phyloP scores from a whole-genome alignment of 139 green algal species.

The Coccomyxa sp. region DNA sequence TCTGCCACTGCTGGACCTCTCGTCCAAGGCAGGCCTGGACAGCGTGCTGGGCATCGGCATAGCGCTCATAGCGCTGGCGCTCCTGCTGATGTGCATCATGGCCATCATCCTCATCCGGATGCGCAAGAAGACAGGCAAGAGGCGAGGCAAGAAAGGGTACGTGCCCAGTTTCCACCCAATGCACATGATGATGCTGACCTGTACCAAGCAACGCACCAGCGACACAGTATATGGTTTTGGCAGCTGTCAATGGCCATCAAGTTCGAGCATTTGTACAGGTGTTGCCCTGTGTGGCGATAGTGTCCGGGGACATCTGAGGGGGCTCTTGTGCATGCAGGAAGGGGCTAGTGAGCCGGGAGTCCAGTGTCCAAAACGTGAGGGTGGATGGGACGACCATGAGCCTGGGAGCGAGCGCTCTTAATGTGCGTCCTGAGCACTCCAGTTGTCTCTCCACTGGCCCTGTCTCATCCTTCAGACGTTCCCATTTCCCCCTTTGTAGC shows the following conservation, averaged over 20 bases:
- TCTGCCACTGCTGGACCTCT: constrained; percentile 6
- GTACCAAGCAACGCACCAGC: too few species aligned
- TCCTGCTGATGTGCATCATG: constrained; percentile 3
- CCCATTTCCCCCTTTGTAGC: neutral
- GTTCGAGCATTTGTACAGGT: too few species aligned
- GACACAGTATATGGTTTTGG: too few species aligned
- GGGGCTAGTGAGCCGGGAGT: neutral
- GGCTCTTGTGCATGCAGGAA: too few species aligned
- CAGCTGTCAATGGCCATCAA: too few species aligned
- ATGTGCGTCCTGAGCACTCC: neutral
- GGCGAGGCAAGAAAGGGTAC: neutral
- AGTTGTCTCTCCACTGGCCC: neutral
- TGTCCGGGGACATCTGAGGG: too few species aligned
- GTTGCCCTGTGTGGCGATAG: too few species aligned
- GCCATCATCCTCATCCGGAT: neutral
- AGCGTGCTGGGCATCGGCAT: constrained; percentile 1
- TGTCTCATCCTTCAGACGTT: neutral
- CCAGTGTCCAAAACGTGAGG: neutral
- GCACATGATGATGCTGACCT: too few species aligned
- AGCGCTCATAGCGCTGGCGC: neutral
- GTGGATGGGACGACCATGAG: neutral
- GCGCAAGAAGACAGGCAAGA: neutral
- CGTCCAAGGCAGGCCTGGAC: neutral
- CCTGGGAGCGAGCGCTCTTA: neutral
- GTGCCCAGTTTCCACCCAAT: too few species aligned